Percentiles rank a stretch among this genome's conserved stretches.
Evolutionary conservation across 345 rosid genomes (phyloP).

Genomic region (Salix suchowensis): DNA sequence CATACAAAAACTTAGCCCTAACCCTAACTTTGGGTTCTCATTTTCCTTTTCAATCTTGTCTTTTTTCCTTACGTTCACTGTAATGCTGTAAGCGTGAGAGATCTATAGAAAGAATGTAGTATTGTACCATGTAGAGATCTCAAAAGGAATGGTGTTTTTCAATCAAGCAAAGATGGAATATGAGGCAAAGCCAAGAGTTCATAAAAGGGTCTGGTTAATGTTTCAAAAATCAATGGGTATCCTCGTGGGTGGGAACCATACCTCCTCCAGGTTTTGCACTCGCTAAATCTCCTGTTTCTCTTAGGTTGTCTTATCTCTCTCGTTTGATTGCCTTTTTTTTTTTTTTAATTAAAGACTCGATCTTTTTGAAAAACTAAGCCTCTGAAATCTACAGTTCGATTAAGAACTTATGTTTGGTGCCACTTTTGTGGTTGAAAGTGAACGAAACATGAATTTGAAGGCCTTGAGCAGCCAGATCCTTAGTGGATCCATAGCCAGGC

Average conservation of each 20-base stretch:
- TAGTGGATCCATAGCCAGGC: slow-evolving; percentile 50
- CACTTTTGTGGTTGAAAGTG: slow-evolving; percentile 2
- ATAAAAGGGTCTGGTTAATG: slow-evolving; percentile 64
- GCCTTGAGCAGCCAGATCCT: slow-evolving; percentile 38
- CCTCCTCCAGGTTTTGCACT: slow-evolving; percentile 96
- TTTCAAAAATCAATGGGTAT: slow-evolving; percentile 63
- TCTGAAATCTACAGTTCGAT: slow-evolving; percentile 1
- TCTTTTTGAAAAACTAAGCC: not conserved
- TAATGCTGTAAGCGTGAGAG: not conserved
- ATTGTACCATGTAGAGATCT: slow-evolving; percentile 21
- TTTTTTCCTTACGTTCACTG: too few species aligned
- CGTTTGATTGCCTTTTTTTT: slow-evolving; percentile 4
- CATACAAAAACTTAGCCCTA: not conserved
- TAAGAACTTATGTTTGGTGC: not conserved
- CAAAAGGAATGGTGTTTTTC: slow-evolving; percentile 17
- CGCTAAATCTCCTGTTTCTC: slow-evolving; percentile 39
- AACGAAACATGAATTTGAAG: slow-evolving; percentile 47
- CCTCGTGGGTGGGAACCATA: slow-evolving; percentile 99
- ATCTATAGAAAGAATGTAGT: not conserved
- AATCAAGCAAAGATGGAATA: slow-evolving; percentile 37
- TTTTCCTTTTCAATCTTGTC: too few species aligned
- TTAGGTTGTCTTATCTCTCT: slow-evolving; percentile 33
- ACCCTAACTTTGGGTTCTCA: not conserved
- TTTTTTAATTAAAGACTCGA: not conserved
- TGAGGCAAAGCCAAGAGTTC: slow-evolving; percentile 37